Evolutionary conservation across 805 yeast species (phyloP).

Genomic region (Saccharomycopsis oosterbeekiorum): DNA sequence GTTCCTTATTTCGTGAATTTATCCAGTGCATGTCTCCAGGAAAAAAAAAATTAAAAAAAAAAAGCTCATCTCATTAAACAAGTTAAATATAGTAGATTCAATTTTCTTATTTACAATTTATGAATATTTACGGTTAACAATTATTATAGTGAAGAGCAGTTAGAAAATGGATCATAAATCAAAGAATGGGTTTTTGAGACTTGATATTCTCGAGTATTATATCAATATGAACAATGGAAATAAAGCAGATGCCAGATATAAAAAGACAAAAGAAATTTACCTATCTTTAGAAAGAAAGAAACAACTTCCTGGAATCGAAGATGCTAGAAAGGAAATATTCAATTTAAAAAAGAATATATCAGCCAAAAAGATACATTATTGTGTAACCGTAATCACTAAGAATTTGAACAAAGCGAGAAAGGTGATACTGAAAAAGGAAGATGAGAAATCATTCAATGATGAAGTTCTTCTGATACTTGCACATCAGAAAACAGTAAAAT

Average conservation of each 20-base stretch:
- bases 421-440: constrained; percentile 1
- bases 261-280: constrained; percentile 27
- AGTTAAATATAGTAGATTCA: background rate
- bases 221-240: background rate
- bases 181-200: constrained; percentile 22
- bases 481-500: constrained; percentile 18
- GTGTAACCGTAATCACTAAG: constrained; percentile 32
- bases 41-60: background rate
- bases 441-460: background rate
- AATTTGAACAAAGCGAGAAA: constrained; percentile 26
- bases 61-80: background rate
- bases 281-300: constrained; percentile 34
- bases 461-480: constrained; percentile 2
- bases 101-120: background rate
- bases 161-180: background rate
- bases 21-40: background rate
- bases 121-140: background rate
- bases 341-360: constrained; percentile 37
- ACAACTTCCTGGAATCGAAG: constrained; percentile 31
- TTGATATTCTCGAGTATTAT: constrained; percentile 45
- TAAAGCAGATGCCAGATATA: constrained; percentile 6
- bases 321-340: constrained; percentile 39
- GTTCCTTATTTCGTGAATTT: background rate
- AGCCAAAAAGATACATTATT: constrained; percentile 39
- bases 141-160: too few relatives aligned